Evolutionary conservation across 2,329 filamentous ascomycete species (phyloP), one percentile per base, ranked within the genome.

Genomic region (Aspergillus bombycis): DNA sequence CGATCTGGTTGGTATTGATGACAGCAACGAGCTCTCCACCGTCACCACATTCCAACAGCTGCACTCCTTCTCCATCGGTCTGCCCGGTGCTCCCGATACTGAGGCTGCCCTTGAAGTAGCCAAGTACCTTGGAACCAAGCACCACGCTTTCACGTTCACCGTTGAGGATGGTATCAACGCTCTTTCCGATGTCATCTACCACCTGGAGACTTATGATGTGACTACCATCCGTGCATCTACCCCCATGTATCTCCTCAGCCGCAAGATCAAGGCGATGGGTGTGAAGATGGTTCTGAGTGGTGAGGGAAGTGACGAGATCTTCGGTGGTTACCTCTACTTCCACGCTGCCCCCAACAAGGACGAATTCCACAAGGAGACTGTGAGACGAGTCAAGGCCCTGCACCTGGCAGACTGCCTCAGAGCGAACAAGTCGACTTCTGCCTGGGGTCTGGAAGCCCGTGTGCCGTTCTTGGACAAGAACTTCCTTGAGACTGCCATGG

Each of bases 221-320:
- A 99, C 95, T 59, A 99, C 95, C 3, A 98, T 99, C 77, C 93
- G 95, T 76, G 95, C 95, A 61, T 98, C 94, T 12, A 99, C 95
- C 12, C 95, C 95, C 69, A 99, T 99, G 95, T 99, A 97, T 83
- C 84, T 99, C 67, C 87, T 99, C 55, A 95, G 93, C 66, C 90
- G 96, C 78, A 99, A 99, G 86, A 99, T 99, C 85, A 99, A 99
- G 86, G 95, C 94, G 41, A 94, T 97, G 89, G 95, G 95, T 68
- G 92, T 99, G 76, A 99, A 99, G 88, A 99, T 99, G 95, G 95
- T 99, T 62, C 86, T 99, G 66, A 96, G 91, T 74, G 95, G 95
- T 66, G 95, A 99, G 82, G 95, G 95, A 57, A 95, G 91, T 74
- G 95, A 99, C 79, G 95, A 99, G 83, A 97, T 97, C 78, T 98